Conservation (phyloP, 176 grass and related monocot genomes). For the Dactylis glomerata region DNA sequence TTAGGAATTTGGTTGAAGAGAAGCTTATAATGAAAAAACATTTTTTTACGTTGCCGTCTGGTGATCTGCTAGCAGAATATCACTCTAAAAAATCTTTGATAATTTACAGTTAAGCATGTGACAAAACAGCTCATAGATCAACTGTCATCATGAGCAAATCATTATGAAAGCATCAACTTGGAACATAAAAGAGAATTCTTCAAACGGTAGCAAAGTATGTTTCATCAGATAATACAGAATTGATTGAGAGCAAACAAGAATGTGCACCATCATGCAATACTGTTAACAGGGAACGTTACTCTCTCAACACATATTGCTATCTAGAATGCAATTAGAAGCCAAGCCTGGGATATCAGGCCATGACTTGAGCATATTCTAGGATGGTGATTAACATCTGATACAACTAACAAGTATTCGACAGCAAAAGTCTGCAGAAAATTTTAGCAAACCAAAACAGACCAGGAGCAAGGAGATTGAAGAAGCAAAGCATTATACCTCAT, state of each 20-base stretch:
- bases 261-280: not conserved
- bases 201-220: not conserved
- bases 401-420: not conserved
- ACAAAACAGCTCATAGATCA: slow-evolving; percentile 19
- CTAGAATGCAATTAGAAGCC: not conserved
- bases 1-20: not conserved
- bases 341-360: not conserved
- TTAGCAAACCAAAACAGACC: too few species aligned
- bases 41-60: not conserved
- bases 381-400: not conserved
- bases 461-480: not conserved
- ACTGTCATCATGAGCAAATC: not conserved
- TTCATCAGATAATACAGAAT: not conserved
- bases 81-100: not conserved
- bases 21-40: not conserved
- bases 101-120: slow-evolving; percentile 13
- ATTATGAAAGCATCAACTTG: not conserved
- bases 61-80: not conserved
- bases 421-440: not conserved
- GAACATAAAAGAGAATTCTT: not conserved
- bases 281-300: not conserved
- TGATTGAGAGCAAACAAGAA: slow-evolving; percentile 6
- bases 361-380: not conserved
- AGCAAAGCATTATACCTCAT: slow-evolving; percentile 38
- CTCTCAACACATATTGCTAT: not conserved